phyloP scores from a whole-genome alignment of 2,329 filamentous ascomycete genomes.

The Helicocarpus griseus region DNA sequence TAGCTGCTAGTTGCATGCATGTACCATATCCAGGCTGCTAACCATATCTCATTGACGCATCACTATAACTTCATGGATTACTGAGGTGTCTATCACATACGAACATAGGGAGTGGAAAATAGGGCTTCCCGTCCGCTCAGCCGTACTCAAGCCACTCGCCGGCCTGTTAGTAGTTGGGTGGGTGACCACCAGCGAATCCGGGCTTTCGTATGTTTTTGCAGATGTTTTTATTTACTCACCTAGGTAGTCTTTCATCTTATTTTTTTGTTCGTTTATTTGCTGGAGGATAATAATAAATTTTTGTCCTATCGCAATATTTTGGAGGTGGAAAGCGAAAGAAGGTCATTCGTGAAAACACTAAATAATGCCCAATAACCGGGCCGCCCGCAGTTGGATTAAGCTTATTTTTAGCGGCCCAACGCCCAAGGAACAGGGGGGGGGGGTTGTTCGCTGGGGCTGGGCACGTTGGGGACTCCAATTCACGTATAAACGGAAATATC shows the following conservation, averaged over 20 bases:
- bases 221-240: constrained; percentile 6
- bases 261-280: background rate
- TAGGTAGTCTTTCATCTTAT: background rate
- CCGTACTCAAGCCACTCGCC: constrained; percentile 38
- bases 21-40: constrained; percentile 3
- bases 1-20: too few species aligned
- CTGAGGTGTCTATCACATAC: constrained; percentile 19
- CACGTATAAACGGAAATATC: too few species aligned
- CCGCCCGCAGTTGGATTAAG: too few species aligned
- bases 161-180: constrained; percentile 38
- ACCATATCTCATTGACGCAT: constrained; percentile 10
- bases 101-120: constrained; percentile 37
- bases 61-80: too few species aligned
- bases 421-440: too few species aligned
- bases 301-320: too few species aligned
- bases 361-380: too few species aligned
- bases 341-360: too few species aligned
- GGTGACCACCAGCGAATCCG: constrained; percentile 38
- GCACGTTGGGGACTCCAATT: too few species aligned
- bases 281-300: background rate
- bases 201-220: constrained; percentile 34
- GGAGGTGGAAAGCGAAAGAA: too few species aligned
- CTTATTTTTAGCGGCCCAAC: too few species aligned
- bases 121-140: constrained; percentile 39
- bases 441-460: too few species aligned